Conservation (phyloP, 169 alveolate species). For the Plasmodium adleri region DNA sequence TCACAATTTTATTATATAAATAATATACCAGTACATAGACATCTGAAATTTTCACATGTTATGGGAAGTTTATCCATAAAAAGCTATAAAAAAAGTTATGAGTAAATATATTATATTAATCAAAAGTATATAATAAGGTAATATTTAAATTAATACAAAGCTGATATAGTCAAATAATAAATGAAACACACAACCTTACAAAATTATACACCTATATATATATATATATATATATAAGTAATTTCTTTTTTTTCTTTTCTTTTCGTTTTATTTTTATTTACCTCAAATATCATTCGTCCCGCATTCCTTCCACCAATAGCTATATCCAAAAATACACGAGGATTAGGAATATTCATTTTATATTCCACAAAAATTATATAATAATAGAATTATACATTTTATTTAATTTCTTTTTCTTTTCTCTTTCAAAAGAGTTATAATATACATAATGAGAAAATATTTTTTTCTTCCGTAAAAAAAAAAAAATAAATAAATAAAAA, state of each 20-base stretch:
- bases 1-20: neutral
- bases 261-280: constrained; percentile 13
- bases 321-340: constrained; percentile 87
- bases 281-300: constrained; percentile 87
- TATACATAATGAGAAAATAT: no score
- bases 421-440: neutral
- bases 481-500: no score
- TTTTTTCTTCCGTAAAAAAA: no score
- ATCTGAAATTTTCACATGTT: constrained; percentile 92
- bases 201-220: no score
- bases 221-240: neutral
- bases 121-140: no score
- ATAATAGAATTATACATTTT: neutral
- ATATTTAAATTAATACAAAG: no score
- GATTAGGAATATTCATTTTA: constrained; percentile 85
- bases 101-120: no score
- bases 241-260: neutral
- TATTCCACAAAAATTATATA: neutral
- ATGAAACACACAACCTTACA: no score
- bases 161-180: no score
- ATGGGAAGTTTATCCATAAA: constrained; percentile 89
- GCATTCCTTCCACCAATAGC: constrained; percentile 87
- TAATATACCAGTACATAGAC: constrained; percentile 91
- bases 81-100: constrained; percentile 76
- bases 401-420: neutral